Evolutionary conservation across 495 filamentous ascomycete species (phyloP), one percentile per base, ranked within the genome.

Genomic region (Hamigera avellanea): DNA sequence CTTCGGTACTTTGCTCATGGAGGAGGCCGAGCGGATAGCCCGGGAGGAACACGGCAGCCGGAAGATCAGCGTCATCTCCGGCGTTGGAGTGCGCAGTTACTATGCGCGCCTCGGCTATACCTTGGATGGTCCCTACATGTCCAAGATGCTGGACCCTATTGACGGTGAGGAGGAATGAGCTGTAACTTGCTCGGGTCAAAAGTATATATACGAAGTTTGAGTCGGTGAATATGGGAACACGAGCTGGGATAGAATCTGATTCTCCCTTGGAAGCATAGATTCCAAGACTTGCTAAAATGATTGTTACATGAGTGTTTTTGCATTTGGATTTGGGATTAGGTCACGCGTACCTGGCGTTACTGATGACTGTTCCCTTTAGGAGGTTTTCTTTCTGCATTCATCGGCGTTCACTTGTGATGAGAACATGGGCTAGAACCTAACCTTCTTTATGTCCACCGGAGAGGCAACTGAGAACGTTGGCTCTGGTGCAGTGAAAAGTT

Each of bases 61-160:
- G 25, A 98, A 98, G 71, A 93, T 98, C 36, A 83, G 80, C 52
- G 88, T 98, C 33, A 98, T 98, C 36, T 91, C 83, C 16, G 91
- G 91, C 8, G 86, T 98, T 32, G 91, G 91, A 1, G 89, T 95
- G 4, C 73, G 91, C 39, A 86, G 80, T 50, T 98, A 96, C 58
- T 98, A 98, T 53, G 78, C 68, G 37, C 89, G 84, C 53, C 68
- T 98, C 19, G 91, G 91, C 3, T 98, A 96, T 59, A 81, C 70
- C 57, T 60, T 98, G 19, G 91, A 96, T 61, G 91, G 88, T 6
- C 83, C 78, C 14, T 93, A 86, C 41, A 89, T 93, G 85, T 81
- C 74, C 45, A 93, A 93, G 61, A 68, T 59, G 53, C 42, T 71
- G 39, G 66, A 69, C 10, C 61, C 62, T 14, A 54, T 56, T 25